Evolutionary conservation across 2,329 filamentous ascomycete species (phyloP).

Genomic region (Graphilbum fragrans): DNA sequence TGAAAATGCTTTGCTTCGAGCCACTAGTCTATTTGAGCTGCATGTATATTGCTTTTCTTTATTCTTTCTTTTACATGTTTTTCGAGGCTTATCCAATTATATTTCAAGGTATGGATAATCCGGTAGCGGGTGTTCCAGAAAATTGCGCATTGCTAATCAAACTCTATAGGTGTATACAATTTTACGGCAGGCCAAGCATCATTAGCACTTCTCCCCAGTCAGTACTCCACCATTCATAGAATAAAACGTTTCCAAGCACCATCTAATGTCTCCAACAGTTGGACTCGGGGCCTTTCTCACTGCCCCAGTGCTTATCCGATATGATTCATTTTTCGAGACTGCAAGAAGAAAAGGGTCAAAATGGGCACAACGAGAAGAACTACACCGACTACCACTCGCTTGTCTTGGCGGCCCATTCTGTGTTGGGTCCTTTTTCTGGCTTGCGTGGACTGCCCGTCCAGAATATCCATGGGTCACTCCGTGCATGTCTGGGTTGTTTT

Average conservation of each 20-base stretch:
- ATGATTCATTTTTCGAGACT: background rate
- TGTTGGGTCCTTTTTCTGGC: background rate
- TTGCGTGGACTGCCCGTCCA: background rate
- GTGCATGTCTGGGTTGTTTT: constrained; percentile 24
- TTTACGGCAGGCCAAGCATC: background rate
- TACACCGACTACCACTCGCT: background rate
- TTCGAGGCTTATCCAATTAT: background rate
- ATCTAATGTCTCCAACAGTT: background rate
- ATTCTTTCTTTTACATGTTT: background rate
- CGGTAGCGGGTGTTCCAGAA: too few species aligned
- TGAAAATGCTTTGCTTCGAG: background rate
- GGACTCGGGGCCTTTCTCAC: background rate
- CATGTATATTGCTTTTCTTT: background rate
- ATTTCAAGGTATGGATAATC: background rate
- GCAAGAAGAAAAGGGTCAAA: background rate
- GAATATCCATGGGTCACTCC: constrained; percentile 34
- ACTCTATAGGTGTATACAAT: background rate
- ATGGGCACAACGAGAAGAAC: background rate
- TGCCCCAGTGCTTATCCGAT: background rate
- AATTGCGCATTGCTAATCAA: too few species aligned
- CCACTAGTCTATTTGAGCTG: background rate
- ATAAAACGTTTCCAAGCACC: too few species aligned
- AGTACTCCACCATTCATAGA: background rate
- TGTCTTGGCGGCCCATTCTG: background rate
- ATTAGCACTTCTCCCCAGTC: background rate